phyloP scores from a whole-genome alignment of 768 basidiomycete genomes.

The Pleurotus pulmonarius region DNA sequence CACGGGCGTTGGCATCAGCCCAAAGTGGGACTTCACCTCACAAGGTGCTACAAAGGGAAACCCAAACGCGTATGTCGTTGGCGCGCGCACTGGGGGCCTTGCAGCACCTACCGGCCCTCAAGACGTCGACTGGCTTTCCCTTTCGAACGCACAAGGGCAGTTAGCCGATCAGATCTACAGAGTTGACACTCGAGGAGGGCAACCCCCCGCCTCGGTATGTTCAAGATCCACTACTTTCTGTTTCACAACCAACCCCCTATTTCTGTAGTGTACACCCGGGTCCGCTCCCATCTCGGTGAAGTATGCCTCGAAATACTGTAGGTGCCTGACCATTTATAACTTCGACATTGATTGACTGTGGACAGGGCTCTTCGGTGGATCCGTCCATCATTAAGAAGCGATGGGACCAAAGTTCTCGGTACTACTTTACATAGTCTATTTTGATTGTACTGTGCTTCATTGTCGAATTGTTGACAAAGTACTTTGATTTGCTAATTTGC shows the following conservation, averaged over 20 bases:
- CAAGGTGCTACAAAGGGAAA: conserved; percentile 34
- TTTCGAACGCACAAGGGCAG: conserved; percentile 41
- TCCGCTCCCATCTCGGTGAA: conserved; percentile 40
- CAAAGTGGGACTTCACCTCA: conserved; percentile 57
- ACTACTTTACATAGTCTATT: too few relatives aligned
- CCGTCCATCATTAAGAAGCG: neutral
- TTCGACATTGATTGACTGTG: neutral
- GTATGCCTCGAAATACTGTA: conserved; percentile 51
- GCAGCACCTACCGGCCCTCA: conserved; percentile 33
- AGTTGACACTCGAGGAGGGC: conserved; percentile 48
- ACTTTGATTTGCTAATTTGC: neutral
- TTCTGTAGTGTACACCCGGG: conserved; percentile 34
- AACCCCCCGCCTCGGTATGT: conserved; percentile 47
- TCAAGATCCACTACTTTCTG: neutral
- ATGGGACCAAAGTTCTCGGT: neutral
- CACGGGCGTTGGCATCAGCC: conserved; percentile 35
- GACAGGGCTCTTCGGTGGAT: conserved; percentile 5
- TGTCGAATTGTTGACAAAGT: neutral
- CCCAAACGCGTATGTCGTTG: conserved; percentile 43
- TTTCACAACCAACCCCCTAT: neutral
- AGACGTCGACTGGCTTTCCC: conserved; percentile 55
- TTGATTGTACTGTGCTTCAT: neutral
- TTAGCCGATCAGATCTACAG: conserved; percentile 51
- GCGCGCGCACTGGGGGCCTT: conserved; percentile 35
- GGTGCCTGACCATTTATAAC: conserved; percentile 18